Evolutionary conservation across 2,329 filamentous ascomycete species (phyloP), one percentile per base, ranked within the genome.

Genomic region (Venturia carpophila): DNA sequence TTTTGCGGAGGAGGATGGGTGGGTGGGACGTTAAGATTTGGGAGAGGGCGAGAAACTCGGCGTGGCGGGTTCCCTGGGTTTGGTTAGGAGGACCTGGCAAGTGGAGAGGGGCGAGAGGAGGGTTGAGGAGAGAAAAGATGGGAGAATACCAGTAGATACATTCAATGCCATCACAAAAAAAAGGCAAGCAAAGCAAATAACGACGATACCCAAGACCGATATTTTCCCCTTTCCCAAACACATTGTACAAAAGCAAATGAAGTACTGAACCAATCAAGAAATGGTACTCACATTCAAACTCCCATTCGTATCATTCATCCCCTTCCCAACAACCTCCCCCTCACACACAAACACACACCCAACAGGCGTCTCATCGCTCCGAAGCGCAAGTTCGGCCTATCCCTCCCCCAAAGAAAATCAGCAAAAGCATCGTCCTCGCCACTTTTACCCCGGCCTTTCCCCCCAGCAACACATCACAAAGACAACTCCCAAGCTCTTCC

Each of bases 291-390:
- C 82, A 74, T 85, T 86, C 72, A 93, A 86, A 34, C 90, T 94
- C 70, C 90, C 83, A 72, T 97, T 99, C 64, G 94, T 99, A 68
- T 95, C 94, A 72, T 99, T 99, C 90, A 97, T 97, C 68, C 94
- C 94, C 68, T 84, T 84, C 52, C 91, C 92, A 69, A 99, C 92
- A 68, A 97, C 83, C 69, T 85, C 82, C 69, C 86, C 87, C 37
- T 90, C 78, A 73, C 92, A 84, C 27, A 97, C 92, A 64, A 99
- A 87, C 41, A 99, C 92, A 76, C 94, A 99, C 61, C 94, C 95
- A 24, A 99, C 94, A 0, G 94, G 94, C 1, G 95, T 97, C 79
- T 99, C 94, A 70, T 96, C 92, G 67, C 85, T 90, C 70, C 80
- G 80, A 61, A 99, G 84, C 27, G 95, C 94, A 69, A 91, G 84